Evolutionary conservation across 2,329 filamentous ascomycete genomes (phyloP).

Genomic region (Fusarium sp.): DNA sequence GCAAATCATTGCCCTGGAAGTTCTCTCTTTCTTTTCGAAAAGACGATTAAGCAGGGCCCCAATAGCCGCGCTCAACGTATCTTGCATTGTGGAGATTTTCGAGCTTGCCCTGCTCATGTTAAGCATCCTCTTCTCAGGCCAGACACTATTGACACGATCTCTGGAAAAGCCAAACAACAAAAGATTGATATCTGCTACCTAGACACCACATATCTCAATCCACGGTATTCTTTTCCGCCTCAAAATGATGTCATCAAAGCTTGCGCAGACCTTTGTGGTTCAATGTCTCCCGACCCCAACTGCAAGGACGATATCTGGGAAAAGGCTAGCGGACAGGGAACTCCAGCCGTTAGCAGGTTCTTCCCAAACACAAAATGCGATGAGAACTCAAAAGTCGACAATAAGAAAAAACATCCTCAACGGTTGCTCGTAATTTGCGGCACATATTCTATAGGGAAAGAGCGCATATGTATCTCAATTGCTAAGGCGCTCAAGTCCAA

Average conservation of each 20-base stretch:
- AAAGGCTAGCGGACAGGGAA: constrained; percentile 56
- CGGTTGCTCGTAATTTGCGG: constrained; percentile 92
- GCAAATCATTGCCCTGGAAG: constrained; percentile 98
- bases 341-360: constrained; percentile 65
- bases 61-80: constrained; percentile 78
- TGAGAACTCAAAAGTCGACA: constrained; percentile 48
- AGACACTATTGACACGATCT: constrained; percentile 75
- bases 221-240: constrained; percentile 92
- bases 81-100: constrained; percentile 95
- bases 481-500: constrained; percentile 87
- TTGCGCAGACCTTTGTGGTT: constrained; percentile 89
- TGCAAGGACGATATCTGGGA: constrained; percentile 63
- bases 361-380: constrained; percentile 57
- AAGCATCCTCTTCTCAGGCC: constrained; percentile 85
- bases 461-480: constrained; percentile 93
- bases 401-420: constrained; percentile 52
- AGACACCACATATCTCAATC: constrained; percentile 96
- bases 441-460: constrained; percentile 98
- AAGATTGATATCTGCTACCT: constrained; percentile 96
- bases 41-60: constrained; percentile 71
- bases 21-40: constrained; percentile 93
- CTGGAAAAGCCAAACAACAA: constrained; percentile 80
- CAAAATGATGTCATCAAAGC: constrained; percentile 89
- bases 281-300: constrained; percentile 74
- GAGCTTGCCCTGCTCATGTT: constrained; percentile 87